These are phyloP conservation scores for Vaccinium macrocarpon DNA, from an alignment of 148 eudicot species.

Conservation along the genomic window DNA sequence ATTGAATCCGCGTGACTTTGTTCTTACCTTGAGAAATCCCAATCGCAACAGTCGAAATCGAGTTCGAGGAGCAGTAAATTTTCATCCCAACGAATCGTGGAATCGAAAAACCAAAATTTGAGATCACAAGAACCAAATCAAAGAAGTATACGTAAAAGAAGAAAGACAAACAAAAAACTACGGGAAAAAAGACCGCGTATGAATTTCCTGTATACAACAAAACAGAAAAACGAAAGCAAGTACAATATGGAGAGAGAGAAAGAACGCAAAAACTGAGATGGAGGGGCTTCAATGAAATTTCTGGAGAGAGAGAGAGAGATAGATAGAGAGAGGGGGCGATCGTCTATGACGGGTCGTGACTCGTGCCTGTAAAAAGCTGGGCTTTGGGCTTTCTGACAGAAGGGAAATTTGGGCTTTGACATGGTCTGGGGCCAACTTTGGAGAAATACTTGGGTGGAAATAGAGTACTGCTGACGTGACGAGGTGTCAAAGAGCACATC, in stretches of 20 bases:
- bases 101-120: slow-evolving; percentile 8
- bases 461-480: too few species aligned
- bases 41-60: slow-evolving; percentile 5
- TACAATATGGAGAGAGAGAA: not conserved
- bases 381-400: too few species aligned
- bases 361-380: not conserved
- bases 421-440: too few species aligned
- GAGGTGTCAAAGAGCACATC: too few species aligned
- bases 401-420: too few species aligned
- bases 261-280: not conserved
- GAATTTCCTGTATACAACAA: slow-evolving; percentile 7
- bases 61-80: slow-evolving; percentile 5
- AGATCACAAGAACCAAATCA: slow-evolving; percentile 18
- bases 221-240: not conserved
- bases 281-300: not conserved
- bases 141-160: not conserved
- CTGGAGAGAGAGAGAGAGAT: not conserved
- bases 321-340: not conserved
- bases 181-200: not conserved
- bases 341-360: not conserved
- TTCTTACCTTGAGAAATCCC: slow-evolving; percentile 14
- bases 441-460: too few species aligned
- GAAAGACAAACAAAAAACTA: not conserved
- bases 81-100: not conserved
- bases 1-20: not conserved